A percentile compares a stretch with the other conserved stretches of the same genome.
Conservation (phyloP, 805 yeast genomes). For the Kuraishia borneana region DNA sequence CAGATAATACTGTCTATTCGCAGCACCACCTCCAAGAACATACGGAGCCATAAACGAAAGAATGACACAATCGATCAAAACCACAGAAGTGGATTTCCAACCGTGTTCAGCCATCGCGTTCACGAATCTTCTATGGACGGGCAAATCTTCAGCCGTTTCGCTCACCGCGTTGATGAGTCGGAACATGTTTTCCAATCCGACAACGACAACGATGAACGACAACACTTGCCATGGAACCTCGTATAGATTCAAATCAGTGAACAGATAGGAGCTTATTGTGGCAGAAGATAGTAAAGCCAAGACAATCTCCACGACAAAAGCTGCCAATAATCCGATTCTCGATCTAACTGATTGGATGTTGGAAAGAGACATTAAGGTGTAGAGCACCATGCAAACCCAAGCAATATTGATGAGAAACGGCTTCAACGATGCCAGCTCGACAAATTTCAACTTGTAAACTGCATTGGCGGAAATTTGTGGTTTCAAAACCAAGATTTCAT, state of each 20-base stretch:
- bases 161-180: conserved; percentile 29
- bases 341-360: conserved; percentile 33
- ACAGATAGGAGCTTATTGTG: conserved; percentile 27
- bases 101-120: conserved; percentile 24
- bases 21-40: conserved; percentile 8
- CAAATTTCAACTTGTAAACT: not conserved
- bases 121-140: conserved; percentile 25
- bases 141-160: conserved; percentile 27
- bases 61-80: conserved; percentile 15
- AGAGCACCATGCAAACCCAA: conserved; percentile 8
- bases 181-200: conserved; percentile 36
- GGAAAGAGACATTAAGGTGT: conserved; percentile 24
- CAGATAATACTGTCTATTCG: conserved; percentile 27
- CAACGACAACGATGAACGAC: conserved; percentile 27
- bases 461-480: conserved; percentile 1
- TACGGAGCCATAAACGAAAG: conserved; percentile 15
- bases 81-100: conserved; percentile 24
- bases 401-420: conserved; percentile 1
- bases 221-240: conserved; percentile 28
- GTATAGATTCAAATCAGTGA: conserved; percentile 19
- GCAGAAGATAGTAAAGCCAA: conserved; percentile 30
- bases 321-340: conserved; percentile 30
- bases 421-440: not conserved
- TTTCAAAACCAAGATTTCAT: conserved; percentile 1
- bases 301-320: conserved; percentile 27